Base-by-base conservation (phyloP, 805 yeast genomes). In the Metschnikowia gruessii region DNA sequence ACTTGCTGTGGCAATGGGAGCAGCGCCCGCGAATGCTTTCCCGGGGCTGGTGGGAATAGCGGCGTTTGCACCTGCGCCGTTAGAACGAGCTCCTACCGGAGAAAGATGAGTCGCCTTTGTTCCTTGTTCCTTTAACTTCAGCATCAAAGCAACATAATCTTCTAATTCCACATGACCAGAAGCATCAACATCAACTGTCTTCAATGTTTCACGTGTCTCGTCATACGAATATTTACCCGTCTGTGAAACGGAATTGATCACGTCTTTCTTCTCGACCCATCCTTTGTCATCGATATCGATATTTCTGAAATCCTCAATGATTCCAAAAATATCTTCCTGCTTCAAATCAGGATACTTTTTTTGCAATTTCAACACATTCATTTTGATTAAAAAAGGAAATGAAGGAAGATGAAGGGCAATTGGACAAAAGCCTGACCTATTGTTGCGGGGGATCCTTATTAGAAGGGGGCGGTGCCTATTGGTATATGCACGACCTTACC, bases 151-250 rank as follows among this genome's bases (percentile, higher is more conserved):
- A 29, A 92, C 97, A 61, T 81, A 94, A 64, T 94, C 99, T 49
- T 94, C 99, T 62, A 94, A 72, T 65, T 94, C 99, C 44, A 94
- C 97, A 62, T 87, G 92, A 21, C 99, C 99, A 4, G 96, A 85
- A 13, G 98, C 96, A 69, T 94, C 99, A 29, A 94, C 95, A 55
- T 85, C 83, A 40, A 90, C 97, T 43, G 79, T 80, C 63, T 94
- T 94, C 63, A 94, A 77, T 2, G 97, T 87, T 65, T 90, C 96
- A 72, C 99, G 84, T 19, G 95, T 92, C 55, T 85, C 87, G 66
- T 94, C 99, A 62, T 94, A 94, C 28, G 90, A 66, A 42, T 86
- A 92, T 44, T 80, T 80, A 16, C 97, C 97, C 24, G 82, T 67
- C 46, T 81, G 80, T 19, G 95, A 81, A 33, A 90, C 82, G 3